These are phyloP conservation scores for Nitzschia sp. DNA, from an alignment of 108 stramenopile species.

Conservation along the genomic window DNA sequence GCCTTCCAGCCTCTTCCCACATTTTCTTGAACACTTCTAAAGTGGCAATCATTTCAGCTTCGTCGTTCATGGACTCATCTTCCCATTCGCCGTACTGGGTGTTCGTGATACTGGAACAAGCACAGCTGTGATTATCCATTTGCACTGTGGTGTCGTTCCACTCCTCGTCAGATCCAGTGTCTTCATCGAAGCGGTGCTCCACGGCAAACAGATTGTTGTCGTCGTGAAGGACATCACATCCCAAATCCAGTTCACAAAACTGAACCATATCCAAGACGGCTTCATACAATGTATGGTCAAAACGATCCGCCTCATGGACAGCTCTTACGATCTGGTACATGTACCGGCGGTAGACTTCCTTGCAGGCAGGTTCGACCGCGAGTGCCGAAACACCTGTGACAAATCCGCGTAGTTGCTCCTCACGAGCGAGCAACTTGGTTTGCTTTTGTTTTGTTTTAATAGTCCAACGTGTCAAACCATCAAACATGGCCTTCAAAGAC, in stretches of 20 bases:
- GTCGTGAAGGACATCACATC: background rate
- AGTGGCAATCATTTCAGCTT: background rate
- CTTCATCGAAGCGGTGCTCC: background rate
- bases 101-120: background rate
- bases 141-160: background rate
- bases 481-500: background rate
- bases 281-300: conserved; percentile 12
- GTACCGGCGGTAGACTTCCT: conserved; percentile 1
- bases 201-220: background rate
- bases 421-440: background rate
- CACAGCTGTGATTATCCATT: background rate
- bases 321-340: conserved; percentile 4
- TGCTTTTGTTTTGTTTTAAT: background rate
- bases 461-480: background rate
- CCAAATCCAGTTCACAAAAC: conserved; percentile 7
- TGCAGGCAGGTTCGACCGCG: background rate
- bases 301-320: background rate
- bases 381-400: background rate
- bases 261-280: conserved; percentile 1
- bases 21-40: background rate
- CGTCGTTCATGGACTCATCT: background rate
- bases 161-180: background rate
- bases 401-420: background rate
- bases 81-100: background rate
- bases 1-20: background rate